phyloP scores from a whole-genome alignment of 352 stramenopile genomes.

The Phytophthora colocasiae region DNA sequence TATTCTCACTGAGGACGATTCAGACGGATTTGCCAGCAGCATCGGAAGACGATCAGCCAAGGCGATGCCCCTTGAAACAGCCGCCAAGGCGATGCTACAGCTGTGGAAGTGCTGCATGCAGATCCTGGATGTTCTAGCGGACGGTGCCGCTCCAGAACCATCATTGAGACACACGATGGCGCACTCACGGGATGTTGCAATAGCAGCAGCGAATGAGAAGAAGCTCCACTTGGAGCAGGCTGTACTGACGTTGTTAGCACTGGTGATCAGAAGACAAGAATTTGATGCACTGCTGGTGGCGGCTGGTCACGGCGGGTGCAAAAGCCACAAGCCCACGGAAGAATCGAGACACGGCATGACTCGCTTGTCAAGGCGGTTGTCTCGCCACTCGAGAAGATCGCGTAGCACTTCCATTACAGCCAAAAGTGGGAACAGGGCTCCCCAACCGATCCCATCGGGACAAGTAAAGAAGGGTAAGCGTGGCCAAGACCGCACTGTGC shows the following conservation, averaged over 20 bases:
- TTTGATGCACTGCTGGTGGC: constrained; percentile 68
- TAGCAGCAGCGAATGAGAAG: constrained; percentile 34
- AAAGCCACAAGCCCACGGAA: constrained; percentile 46
- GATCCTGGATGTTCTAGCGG: constrained; percentile 48
- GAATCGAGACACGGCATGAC: constrained; percentile 23
- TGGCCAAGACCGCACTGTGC: constrained; percentile 26
- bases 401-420: constrained; percentile 33
- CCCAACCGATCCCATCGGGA: constrained; percentile 8
- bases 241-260: constrained; percentile 41
- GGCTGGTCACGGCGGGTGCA: constrained; percentile 57
- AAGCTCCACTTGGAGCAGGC: constrained; percentile 44
- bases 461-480: constrained; percentile 24
- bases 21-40: constrained; percentile 34
- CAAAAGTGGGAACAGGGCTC: constrained; percentile 9
- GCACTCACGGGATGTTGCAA: constrained; percentile 25
- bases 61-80: constrained; percentile 43
- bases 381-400: constrained; percentile 27
- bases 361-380: constrained; percentile 28
- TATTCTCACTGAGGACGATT: constrained; percentile 48
- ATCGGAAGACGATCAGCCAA: constrained; percentile 41
- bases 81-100: constrained; percentile 52
- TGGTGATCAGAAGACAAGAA: constrained; percentile 59
- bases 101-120: constrained; percentile 68
- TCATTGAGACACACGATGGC: constrained; percentile 41
- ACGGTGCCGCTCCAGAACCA: constrained; percentile 31